These are phyloP conservation scores for Wickerhamomyces rabaulensis DNA, from an alignment of 805 yeast species.

Conservation along the genomic window DNA sequence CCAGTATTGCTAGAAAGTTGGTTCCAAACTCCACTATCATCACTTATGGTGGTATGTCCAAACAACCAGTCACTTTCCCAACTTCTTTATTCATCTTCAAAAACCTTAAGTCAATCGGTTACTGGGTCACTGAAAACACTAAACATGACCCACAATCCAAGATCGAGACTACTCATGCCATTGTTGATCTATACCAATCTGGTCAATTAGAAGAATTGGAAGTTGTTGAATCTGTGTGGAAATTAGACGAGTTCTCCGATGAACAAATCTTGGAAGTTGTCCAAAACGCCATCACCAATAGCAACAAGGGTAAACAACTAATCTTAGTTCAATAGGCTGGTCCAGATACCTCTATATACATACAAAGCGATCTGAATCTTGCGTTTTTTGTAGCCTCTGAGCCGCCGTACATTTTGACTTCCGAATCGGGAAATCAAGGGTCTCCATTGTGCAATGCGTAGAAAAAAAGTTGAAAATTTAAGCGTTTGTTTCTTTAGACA, in stretches of 20 bases:
- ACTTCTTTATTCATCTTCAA: constrained; percentile 88
- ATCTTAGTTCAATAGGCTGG: constrained; percentile 24
- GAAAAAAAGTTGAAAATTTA: too few relatives aligned
- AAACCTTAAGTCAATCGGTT: constrained; percentile 79
- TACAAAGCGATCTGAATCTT: too few relatives aligned
- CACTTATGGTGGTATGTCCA: constrained; percentile 97
- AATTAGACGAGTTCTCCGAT: constrained; percentile 26
- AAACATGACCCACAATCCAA: constrained; percentile 56
- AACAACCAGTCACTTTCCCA: constrained; percentile 89
- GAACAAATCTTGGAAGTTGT: constrained; percentile 33
- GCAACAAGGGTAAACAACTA: constrained; percentile 43
- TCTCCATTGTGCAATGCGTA: too few relatives aligned
- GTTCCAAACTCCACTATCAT: constrained; percentile 69
- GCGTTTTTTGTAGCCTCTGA: neutral
- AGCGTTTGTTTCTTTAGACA: too few relatives aligned
- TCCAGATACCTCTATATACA: neutral
- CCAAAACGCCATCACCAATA: constrained; percentile 29
- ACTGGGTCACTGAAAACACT: constrained; percentile 81
- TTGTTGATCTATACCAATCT: constrained; percentile 51
- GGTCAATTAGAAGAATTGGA: constrained; percentile 46
- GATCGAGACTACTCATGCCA: constrained; percentile 44
- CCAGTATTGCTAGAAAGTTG: constrained; percentile 80
- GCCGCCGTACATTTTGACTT: neutral
- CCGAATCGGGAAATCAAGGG: neutral
- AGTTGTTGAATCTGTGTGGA: constrained; percentile 27